phyloP scores from a whole-genome alignment of 163 green algal genomes.

The Prototheca cutis region DNA sequence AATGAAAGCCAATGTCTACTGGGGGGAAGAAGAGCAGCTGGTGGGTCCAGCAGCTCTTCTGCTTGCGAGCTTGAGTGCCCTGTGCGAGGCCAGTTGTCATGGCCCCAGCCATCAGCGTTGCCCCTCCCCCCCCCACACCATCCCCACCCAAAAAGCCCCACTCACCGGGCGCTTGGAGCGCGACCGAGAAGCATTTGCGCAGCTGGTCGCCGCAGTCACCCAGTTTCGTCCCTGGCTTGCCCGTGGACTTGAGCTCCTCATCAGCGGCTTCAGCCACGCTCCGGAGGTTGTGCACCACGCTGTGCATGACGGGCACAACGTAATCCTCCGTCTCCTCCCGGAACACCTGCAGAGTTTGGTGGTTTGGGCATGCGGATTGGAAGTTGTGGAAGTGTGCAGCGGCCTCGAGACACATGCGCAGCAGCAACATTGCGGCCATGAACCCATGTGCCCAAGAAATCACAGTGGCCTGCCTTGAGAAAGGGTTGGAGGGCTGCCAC shows the following conservation, averaged over 20 bases:
- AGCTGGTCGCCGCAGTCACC: constrained; percentile 34
- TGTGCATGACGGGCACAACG: constrained; percentile 29
- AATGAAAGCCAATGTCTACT: too few species aligned
- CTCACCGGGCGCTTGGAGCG: constrained; percentile 23
- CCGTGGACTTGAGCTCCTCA: not conserved
- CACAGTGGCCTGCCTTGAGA: constrained; percentile 20
- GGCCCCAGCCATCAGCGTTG: too few species aligned
- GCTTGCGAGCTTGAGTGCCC: too few species aligned
- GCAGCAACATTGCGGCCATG: too few species aligned
- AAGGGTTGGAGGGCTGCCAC: constrained; percentile 17
- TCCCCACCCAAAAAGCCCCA: too few species aligned
- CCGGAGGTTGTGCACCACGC: constrained; percentile 30
- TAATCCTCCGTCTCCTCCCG: constrained; percentile 24
- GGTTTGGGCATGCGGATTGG: too few species aligned
- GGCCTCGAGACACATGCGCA: not conserved
- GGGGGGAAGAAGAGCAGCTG: too few species aligned
- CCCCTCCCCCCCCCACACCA: too few species aligned
- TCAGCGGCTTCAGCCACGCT: constrained; percentile 24
- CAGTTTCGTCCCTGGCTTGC: constrained; percentile 17
- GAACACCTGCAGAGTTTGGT: constrained; percentile 22
- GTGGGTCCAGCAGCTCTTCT: too few species aligned
- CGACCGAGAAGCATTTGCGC: constrained; percentile 29
- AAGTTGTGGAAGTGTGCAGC: not conserved
- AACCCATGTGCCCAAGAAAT: too few species aligned
- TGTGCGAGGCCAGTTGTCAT: too few species aligned